phyloP scores from a whole-genome alignment of 805 yeast species.

The Saccharomycopsis babjevae region DNA sequence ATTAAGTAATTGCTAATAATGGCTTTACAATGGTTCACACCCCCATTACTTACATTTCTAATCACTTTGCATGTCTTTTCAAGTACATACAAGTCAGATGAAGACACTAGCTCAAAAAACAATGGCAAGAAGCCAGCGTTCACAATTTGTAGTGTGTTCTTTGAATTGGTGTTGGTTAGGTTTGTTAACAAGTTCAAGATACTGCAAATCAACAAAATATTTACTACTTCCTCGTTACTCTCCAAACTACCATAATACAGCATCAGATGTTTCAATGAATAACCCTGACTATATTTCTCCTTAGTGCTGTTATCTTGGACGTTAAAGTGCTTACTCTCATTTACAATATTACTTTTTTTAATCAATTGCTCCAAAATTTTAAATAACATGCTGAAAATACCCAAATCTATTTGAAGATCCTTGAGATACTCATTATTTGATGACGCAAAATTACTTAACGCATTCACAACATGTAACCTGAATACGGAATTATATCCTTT shows the following conservation, averaged over 20 bases:
- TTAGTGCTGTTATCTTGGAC: background rate
- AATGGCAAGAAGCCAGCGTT: constrained; percentile 12
- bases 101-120: constrained; percentile 12
- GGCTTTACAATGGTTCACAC: constrained; percentile 12
- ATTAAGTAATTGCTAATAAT: constrained; percentile 10
- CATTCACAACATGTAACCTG: constrained; percentile 2
- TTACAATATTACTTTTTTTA: background rate
- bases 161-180: constrained; percentile 10
- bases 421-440: constrained; percentile 7
- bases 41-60: constrained; percentile 16
- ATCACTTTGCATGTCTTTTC: constrained; percentile 14
- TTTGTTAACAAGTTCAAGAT: constrained; percentile 5
- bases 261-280: background rate
- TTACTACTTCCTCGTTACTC: background rate
- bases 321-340: background rate
- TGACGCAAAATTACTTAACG: constrained; percentile 9
- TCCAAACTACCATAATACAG: background rate
- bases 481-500: background rate
- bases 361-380: constrained; percentile 2
- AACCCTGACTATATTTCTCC: background rate
- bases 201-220: background rate
- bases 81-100: constrained; percentile 3
- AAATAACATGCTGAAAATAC: constrained; percentile 5
- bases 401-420: constrained; percentile 9
- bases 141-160: constrained; percentile 13